A percentile compares a stretch with the other conserved stretches of the same genome.
phyloP scores from a whole-genome alignment of 2,329 filamentous ascomycete species.

The Magnaporthales sp. region DNA sequence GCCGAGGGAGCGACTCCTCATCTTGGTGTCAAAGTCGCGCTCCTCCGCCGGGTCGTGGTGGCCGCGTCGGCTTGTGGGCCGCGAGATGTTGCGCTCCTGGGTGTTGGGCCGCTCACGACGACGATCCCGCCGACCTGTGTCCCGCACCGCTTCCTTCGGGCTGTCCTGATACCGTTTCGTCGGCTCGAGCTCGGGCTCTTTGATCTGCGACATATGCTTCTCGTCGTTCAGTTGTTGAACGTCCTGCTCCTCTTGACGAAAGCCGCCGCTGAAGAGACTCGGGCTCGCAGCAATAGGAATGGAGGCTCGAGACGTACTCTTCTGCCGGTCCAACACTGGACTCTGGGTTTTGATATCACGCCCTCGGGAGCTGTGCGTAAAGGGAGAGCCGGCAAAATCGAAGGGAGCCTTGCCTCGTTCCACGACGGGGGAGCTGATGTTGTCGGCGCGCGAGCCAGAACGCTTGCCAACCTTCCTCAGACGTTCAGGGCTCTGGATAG shows the following conservation, averaged over 20 bases:
- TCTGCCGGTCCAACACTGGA: neutral
- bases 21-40: neutral
- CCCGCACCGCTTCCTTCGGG: too few relatives aligned
- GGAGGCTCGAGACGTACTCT: neutral
- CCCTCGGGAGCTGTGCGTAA: neutral
- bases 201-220: neutral
- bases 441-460: neutral
- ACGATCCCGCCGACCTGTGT: too few relatives aligned
- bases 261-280: neutral
- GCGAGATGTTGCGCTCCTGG: neutral
- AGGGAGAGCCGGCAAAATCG: neutral
- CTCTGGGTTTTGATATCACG: neutral
- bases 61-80: neutral
- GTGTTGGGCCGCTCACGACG: too few relatives aligned
- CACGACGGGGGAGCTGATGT: neutral
- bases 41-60: neutral
- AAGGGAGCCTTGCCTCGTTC: neutral
- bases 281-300: neutral
- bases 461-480: neutral
- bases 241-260: neutral
- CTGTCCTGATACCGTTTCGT: neutral
- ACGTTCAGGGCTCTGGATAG: neutral
- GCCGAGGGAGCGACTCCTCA: neutral
- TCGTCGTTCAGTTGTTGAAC: neutral
- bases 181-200: neutral